Conservation (phyloP, 768 basidiomycete species). For the Cystoderma amianthinum region DNA sequence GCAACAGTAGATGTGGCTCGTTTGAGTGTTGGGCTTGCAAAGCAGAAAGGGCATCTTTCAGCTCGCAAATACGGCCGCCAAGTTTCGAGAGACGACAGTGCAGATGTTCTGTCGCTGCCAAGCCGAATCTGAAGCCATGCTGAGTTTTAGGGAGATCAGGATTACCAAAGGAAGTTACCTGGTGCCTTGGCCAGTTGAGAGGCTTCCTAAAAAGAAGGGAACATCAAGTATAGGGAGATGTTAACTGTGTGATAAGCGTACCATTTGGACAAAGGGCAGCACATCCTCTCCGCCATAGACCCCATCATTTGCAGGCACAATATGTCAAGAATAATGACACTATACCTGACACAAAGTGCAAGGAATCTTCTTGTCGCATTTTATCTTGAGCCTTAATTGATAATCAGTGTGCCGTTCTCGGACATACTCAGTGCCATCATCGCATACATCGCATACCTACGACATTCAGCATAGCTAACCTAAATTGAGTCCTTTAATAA, state of each 20-base stretch:
- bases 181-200: constrained; percentile 77
- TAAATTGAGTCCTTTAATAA: constrained; percentile 16
- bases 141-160: constrained; percentile 1
- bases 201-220: constrained; percentile 38
- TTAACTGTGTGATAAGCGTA: constrained; percentile 16
- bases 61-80: constrained; percentile 44
- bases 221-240: constrained; percentile 1
- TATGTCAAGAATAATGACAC: constrained; percentile 7
- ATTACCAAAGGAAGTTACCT: constrained; percentile 30
- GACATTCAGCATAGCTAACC: constrained; percentile 78
- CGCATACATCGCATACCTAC: constrained; percentile 23
- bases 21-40: constrained; percentile 43
- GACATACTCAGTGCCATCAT: constrained; percentile 2
- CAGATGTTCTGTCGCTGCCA: constrained; percentile 62
- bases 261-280: constrained; percentile 69
- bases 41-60: constrained; percentile 52
- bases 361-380: constrained; percentile 78
- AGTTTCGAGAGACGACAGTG: constrained; percentile 49
- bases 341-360: constrained; percentile 69
- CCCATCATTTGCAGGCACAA: too few species aligned
- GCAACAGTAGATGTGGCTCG: constrained; percentile 55
- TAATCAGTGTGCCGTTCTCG: neutral
- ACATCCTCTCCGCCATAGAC: constrained; percentile 53
- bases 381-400: constrained; percentile 59
- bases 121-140: constrained; percentile 34